Conservation (phyloP, 2,329 filamentous ascomycete genomes). For the Graphilbum fragrans region DNA sequence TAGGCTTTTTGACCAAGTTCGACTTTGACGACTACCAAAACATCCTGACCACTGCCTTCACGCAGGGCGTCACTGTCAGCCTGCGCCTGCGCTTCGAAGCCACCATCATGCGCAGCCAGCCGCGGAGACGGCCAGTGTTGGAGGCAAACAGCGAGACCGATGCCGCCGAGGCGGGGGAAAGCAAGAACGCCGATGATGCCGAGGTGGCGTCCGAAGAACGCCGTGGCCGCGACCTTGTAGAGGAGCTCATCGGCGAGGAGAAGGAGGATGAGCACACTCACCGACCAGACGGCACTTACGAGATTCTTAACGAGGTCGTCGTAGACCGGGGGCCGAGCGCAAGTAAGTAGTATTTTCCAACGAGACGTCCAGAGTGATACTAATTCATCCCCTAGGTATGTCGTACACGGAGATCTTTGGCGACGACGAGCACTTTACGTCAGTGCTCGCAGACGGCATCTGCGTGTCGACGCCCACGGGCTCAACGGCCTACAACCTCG, state of each 20-base stretch:
- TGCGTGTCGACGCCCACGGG: constrained; percentile 92
- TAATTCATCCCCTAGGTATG: constrained; percentile 57
- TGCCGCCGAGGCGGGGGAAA: constrained; percentile 7
- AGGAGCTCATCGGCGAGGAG: constrained; percentile 82
- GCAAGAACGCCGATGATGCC: neutral
- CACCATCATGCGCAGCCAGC: constrained; percentile 75
- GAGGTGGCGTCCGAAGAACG: constrained; percentile 24
- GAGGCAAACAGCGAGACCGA: constrained; percentile 5
- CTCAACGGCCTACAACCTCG: constrained; percentile 90
- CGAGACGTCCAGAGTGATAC: too few species aligned
- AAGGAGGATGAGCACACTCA: constrained; percentile 77
- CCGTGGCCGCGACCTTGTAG: constrained; percentile 54
- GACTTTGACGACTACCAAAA: constrained; percentile 66
- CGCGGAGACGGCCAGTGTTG: constrained; percentile 18
- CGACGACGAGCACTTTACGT: constrained; percentile 91
- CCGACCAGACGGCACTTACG: constrained; percentile 68
- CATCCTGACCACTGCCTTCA: constrained; percentile 61
- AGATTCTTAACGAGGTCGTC: constrained; percentile 95
- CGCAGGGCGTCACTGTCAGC: constrained; percentile 77
- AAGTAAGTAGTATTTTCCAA: constrained; percentile 44
- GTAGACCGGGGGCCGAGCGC: constrained; percentile 88
- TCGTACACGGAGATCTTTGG: constrained; percentile 85
- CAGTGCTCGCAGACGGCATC: constrained; percentile 82
- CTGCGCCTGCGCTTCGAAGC: constrained; percentile 83
- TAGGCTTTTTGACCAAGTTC: constrained; percentile 95